Percentiles rank a stretch among this genome's conserved stretches.
These are phyloP conservation scores for Vanrija pseudolonga DNA, from an alignment of 1,284 basidiomycete species.

Conservation along the genomic window DNA sequence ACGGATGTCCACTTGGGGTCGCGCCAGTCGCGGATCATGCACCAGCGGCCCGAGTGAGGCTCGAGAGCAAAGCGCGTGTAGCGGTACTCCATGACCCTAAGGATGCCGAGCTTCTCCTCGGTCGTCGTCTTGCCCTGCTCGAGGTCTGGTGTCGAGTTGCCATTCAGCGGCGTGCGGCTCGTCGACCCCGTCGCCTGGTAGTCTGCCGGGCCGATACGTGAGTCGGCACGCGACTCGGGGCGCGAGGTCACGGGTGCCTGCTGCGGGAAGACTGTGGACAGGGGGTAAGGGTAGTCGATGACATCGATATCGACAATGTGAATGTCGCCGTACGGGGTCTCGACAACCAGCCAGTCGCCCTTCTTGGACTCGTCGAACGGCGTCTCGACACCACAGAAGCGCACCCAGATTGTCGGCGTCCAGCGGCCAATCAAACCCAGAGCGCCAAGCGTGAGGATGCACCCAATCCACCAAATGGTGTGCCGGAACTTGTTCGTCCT, in stretches of 20 bases:
- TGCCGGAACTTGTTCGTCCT: constrained; percentile 64
- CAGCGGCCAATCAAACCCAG: constrained; percentile 84
- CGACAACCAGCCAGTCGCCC: constrained; percentile 77
- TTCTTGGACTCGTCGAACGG: constrained; percentile 70
- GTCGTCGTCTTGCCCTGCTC: constrained; percentile 41
- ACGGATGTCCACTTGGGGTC: constrained; percentile 73
- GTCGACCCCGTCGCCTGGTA: too few species aligned
- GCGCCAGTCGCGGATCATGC: constrained; percentile 86
- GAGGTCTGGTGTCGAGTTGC: constrained; percentile 32
- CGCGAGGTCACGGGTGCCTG: constrained; percentile 18
- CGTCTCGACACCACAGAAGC: constrained; percentile 77
- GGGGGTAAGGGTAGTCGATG: constrained; percentile 68
- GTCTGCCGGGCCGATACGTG: constrained; percentile 11
- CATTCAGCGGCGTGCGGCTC: not conserved
- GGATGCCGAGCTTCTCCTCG: constrained; percentile 49
- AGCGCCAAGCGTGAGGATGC: constrained; percentile 68
- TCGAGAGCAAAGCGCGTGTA: constrained; percentile 90
- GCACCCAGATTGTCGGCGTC: constrained; percentile 87
- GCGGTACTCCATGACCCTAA: constrained; percentile 62
- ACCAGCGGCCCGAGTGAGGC: constrained; percentile 75
- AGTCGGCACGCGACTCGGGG: constrained; percentile 19
- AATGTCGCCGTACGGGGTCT: constrained; percentile 81
- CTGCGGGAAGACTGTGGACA: constrained; percentile 69
- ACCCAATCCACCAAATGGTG: constrained; percentile 68
- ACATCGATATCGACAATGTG: constrained; percentile 67